Evolutionary conservation across 2,329 filamentous ascomycete species (phyloP).

Genomic region (Aspergillus japonicus): DNA sequence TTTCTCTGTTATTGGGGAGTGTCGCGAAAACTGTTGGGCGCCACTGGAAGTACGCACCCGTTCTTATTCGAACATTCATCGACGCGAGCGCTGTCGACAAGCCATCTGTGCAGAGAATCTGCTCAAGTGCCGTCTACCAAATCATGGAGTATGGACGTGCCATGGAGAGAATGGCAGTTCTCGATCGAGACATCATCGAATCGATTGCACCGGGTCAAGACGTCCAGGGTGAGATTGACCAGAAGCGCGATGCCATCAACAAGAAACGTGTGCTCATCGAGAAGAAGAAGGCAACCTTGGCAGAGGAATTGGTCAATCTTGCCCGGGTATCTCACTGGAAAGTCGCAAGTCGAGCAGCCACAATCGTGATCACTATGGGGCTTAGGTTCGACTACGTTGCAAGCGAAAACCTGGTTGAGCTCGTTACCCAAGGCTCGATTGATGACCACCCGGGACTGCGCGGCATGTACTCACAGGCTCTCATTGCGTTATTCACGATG

Average conservation of each 20-base stretch:
- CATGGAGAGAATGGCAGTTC: constrained; percentile 79
- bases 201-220: constrained; percentile 69
- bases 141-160: constrained; percentile 90
- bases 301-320: constrained; percentile 74
- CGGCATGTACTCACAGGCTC: constrained; percentile 74
- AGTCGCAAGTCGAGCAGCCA: constrained; percentile 82
- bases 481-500: constrained; percentile 77
- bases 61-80: constrained; percentile 87
- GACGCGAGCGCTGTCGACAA: constrained; percentile 88
- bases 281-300: constrained; percentile 74
- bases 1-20: constrained; percentile 84
- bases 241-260: constrained; percentile 71
- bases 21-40: constrained; percentile 81
- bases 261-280: constrained; percentile 77
- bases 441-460: constrained; percentile 87
- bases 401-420: constrained; percentile 74
- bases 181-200: constrained; percentile 69
- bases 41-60: constrained; percentile 92
- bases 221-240: constrained; percentile 53
- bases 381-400: constrained; percentile 89
- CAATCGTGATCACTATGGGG: constrained; percentile 86
- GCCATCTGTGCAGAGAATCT: constrained; percentile 87
- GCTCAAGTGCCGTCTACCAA: constrained; percentile 75
- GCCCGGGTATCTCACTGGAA: constrained; percentile 91
- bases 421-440: constrained; percentile 78